These are phyloP conservation scores for Orbilia oligospora DNA, from an alignment of 2,329 filamentous ascomycete species.

Conservation along the genomic window DNA sequence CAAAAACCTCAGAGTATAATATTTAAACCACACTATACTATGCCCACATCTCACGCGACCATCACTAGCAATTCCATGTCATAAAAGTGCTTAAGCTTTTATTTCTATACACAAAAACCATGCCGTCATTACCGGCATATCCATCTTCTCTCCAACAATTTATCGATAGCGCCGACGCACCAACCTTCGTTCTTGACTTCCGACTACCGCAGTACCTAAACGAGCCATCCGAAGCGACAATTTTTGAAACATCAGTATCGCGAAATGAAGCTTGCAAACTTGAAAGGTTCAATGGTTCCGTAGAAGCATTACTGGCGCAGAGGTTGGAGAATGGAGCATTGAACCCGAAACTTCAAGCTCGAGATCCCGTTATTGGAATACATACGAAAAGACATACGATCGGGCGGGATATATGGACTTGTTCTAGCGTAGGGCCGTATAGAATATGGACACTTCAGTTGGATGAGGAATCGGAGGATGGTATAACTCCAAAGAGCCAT, in stretches of 20 bases:
- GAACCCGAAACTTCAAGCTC: neutral
- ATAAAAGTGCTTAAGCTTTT: too few species aligned
- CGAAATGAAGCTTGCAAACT: slow-evolving; percentile 22
- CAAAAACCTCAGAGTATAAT: neutral
- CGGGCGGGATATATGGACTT: neutral
- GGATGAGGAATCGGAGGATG: neutral
- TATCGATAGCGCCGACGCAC: slow-evolving; percentile 29
- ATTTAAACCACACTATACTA: too few species aligned
- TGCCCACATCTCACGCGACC: too few species aligned
- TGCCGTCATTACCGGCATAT: too few species aligned
- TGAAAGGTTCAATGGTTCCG: neutral
- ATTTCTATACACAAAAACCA: too few species aligned
- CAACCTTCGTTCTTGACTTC: slow-evolving; percentile 40
- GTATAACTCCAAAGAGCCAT: neutral
- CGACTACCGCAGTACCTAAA: slow-evolving; percentile 18
- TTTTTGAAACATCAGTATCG: slow-evolving; percentile 17
- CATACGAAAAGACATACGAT: neutral
- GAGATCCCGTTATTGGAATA: neutral
- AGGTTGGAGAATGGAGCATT: neutral
- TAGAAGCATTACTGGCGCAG: slow-evolving; percentile 10
- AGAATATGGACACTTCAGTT: slow-evolving; percentile 32
- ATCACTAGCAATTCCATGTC: too few species aligned
- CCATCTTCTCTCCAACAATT: slow-evolving; percentile 14
- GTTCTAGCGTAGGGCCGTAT: slow-evolving; percentile 21
- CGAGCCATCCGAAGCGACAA: slow-evolving; percentile 1